Percentiles rank a stretch among this genome's conserved stretches.
Evolutionary conservation across 257 asterid species (phyloP).

Genomic region (Solanum paucissectum): DNA sequence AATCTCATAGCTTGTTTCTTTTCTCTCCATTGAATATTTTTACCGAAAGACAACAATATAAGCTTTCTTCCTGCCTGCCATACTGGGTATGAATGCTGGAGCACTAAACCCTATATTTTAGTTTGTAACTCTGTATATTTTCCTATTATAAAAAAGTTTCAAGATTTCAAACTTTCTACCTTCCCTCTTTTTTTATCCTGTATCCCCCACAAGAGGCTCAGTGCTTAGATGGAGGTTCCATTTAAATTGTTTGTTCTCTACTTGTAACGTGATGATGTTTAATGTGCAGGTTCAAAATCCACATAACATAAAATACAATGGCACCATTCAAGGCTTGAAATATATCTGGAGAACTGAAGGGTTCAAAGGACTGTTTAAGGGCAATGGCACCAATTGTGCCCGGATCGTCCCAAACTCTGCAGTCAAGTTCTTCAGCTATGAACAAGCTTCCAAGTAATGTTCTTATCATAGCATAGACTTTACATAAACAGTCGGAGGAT

Average conservation of each 20-base stretch:
- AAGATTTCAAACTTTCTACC: not conserved
- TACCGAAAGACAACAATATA: not conserved
- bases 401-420: slow-evolving; percentile 96
- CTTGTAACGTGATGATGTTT: not conserved
- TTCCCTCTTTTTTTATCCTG: not conserved
- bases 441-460: slow-evolving; percentile 90
- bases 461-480: not conserved
- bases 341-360: slow-evolving; percentile 86
- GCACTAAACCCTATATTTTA: not conserved
- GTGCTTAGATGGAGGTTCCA: not conserved
- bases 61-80: not conserved
- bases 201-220: not conserved
- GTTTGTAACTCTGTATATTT: not conserved
- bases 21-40: not conserved
- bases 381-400: slow-evolving; percentile 89
- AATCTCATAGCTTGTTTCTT: not conserved
- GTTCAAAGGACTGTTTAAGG: slow-evolving; percentile 68
- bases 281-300: slow-evolving; percentile 81
- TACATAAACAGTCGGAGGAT: not conserved
- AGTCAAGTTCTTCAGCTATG: slow-evolving; percentile 98
- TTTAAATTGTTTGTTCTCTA: not conserved
- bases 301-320: slow-evolving; percentile 66
- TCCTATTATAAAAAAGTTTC: not conserved
- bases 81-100: not conserved
- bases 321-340: slow-evolving; percentile 81